These are phyloP conservation scores for Penicillium salamii DNA, from an alignment of 495 filamentous ascomycete species.

Conservation along the genomic window DNA sequence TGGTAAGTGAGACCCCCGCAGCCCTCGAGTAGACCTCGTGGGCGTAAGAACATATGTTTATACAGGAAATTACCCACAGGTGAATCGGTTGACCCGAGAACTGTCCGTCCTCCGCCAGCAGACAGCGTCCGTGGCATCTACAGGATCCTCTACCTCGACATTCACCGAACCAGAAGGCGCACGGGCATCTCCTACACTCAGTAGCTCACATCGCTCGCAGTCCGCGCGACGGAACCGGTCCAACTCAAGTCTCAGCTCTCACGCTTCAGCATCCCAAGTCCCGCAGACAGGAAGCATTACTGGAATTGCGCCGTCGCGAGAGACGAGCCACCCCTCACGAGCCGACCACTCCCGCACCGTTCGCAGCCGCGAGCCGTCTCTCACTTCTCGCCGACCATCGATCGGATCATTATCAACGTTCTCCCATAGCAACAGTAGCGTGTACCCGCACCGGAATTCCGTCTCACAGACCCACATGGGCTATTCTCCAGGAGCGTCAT, in stretches of 20 bases:
- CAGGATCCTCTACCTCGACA: slow-evolving; percentile 69
- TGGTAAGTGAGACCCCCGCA: slow-evolving; percentile 53
- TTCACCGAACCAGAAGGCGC: slow-evolving; percentile 50
- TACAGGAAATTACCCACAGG: slow-evolving; percentile 43
- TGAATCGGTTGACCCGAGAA: slow-evolving; percentile 88
- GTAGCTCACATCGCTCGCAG: slow-evolving; percentile 51
- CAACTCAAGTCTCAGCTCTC: slow-evolving; percentile 58
- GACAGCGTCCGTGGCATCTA: slow-evolving; percentile 78
- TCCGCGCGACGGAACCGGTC: slow-evolving; percentile 62
- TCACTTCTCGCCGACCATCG: slow-evolving; percentile 43
- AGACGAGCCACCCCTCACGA: slow-evolving; percentile 25
- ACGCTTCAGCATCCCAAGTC: slow-evolving; percentile 44
- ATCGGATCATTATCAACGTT: slow-evolving; percentile 35
- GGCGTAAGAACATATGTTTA: slow-evolving; percentile 8
- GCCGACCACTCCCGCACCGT: slow-evolving; percentile 22
- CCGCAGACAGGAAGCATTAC: slow-evolving; percentile 42
- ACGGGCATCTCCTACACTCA: slow-evolving; percentile 47
- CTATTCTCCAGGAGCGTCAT: slow-evolving; percentile 17
- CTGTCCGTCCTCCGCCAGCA: slow-evolving; percentile 76
- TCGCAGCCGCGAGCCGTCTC: slow-evolving; percentile 42
- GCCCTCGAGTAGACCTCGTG: too few species aligned
- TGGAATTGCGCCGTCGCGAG: slow-evolving; percentile 49
- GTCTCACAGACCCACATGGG: slow-evolving; percentile 28
- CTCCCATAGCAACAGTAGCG: slow-evolving; percentile 22
- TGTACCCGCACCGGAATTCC: slow-evolving; percentile 33